Evolutionary conservation across 192 early-diverging fungal genomes (phyloP).

Genomic region (Kickxella alabastrina): DNA sequence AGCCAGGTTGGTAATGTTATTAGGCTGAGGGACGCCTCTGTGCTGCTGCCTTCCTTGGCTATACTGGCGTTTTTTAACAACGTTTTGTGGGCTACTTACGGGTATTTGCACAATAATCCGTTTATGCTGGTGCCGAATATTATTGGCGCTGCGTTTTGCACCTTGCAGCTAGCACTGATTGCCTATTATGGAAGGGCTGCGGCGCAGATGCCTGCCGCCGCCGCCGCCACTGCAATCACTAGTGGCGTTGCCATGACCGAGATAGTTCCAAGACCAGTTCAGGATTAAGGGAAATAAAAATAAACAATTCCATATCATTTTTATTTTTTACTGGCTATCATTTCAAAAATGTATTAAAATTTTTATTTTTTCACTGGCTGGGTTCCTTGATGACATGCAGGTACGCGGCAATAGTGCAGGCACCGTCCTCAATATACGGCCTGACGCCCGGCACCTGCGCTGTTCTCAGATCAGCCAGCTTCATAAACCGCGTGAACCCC

Average conservation of each 20-base stretch:
- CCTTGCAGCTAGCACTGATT: conserved; percentile 32
- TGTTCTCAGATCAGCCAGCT: conserved; percentile 55
- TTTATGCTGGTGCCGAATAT: conserved; percentile 40
- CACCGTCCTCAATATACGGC: conserved; percentile 71
- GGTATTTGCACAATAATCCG: conserved; percentile 21
- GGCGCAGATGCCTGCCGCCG: conserved; percentile 9
- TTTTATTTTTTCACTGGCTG: conserved; percentile 44
- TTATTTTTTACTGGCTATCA: too few relatives aligned
- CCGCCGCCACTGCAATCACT: not conserved
- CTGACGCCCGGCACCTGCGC: conserved; percentile 44
- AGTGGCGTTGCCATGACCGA: not conserved
- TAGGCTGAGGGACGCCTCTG: conserved; percentile 19
- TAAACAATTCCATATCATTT: too few relatives aligned
- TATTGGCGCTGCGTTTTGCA: conserved; percentile 29
- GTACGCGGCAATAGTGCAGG: conserved; percentile 65
- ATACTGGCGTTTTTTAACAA: conserved; percentile 33
- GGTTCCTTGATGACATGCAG: conserved; percentile 80
- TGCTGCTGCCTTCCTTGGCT: conserved; percentile 35
- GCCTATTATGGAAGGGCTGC: conserved; percentile 29
- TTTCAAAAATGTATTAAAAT: too few relatives aligned
- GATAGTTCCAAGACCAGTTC: too few relatives aligned
- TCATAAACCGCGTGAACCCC: conserved; percentile 88
- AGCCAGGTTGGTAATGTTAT: conserved; percentile 33
- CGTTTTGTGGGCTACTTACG: conserved; percentile 34
- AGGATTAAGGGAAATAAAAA: too few relatives aligned